These are phyloP conservation scores for Sphagnurus paluster DNA, from an alignment of 1,284 basidiomycete genomes.

Conservation along the genomic window DNA sequence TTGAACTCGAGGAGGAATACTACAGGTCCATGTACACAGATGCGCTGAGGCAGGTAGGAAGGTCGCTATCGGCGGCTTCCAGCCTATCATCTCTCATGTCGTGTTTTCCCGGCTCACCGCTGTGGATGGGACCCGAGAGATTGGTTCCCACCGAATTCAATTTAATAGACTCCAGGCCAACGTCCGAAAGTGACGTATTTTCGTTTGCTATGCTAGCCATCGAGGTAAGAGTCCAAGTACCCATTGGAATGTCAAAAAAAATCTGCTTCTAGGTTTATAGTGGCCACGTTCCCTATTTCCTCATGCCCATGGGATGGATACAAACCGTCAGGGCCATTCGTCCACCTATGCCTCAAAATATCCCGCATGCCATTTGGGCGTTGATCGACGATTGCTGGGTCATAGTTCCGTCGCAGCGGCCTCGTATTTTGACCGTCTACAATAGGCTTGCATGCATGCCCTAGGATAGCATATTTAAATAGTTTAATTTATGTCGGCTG, in stretches of 20 bases:
- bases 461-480: slow-evolving; percentile 2
- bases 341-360: slow-evolving; percentile 7
- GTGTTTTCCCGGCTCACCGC: slow-evolving; percentile 7
- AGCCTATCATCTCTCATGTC: slow-evolving; percentile 11
- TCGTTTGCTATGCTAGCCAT: slow-evolving; percentile 15
- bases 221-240: slow-evolving; percentile 4
- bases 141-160: background rate
- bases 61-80: slow-evolving; percentile 1
- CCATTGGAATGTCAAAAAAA: background rate
- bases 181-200: slow-evolving; percentile 14
- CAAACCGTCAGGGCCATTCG: slow-evolving; percentile 1
- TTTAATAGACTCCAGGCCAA: slow-evolving; percentile 4
- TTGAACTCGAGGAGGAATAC: background rate
- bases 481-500: background rate
- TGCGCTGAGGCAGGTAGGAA: slow-evolving; percentile 5
- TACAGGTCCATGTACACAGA: background rate
- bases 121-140: slow-evolving; percentile 15
- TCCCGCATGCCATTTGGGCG: slow-evolving; percentile 8
- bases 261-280: slow-evolving; percentile 7
- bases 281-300: slow-evolving; percentile 6
- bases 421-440: slow-evolving; percentile 6
- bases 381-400: slow-evolving; percentile 11
- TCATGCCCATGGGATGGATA: background rate
- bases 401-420: slow-evolving; percentile 1
- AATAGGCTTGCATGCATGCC: slow-evolving; percentile 12